Conservation (phyloP, 106 monocot genomes). For the Dioscorea dumetorum region DNA sequence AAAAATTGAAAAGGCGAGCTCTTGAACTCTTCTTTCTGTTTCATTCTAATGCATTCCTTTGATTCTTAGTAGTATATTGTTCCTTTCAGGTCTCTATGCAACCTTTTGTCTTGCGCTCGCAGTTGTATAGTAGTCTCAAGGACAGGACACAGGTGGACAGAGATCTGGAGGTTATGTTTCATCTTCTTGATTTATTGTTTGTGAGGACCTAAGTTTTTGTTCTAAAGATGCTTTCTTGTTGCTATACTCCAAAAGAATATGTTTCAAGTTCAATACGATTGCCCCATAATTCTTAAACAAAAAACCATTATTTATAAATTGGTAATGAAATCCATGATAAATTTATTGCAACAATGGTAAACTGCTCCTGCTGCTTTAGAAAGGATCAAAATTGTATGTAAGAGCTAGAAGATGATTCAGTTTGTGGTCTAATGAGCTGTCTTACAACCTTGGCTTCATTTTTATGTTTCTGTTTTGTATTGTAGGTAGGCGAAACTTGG, state of each 20-base stretch:
- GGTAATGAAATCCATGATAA: too few relatives aligned
- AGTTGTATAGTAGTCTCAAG: slow-evolving; percentile 77
- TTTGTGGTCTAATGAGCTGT: too few relatives aligned
- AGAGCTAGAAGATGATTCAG: too few relatives aligned
- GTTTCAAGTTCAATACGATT: neutral
- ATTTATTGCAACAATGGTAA: too few relatives aligned
- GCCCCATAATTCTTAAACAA: neutral
- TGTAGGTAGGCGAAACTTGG: neutral
- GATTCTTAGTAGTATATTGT: neutral
- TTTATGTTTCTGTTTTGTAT: too few relatives aligned
- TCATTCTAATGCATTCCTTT: neutral
- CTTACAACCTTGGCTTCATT: too few relatives aligned
- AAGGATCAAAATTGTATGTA: too few relatives aligned
- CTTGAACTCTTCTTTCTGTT: neutral
- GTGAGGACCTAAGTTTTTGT: neutral
- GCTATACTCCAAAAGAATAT: neutral
- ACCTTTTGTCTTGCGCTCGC: slow-evolving; percentile 74
- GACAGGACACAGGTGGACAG: slow-evolving; percentile 93
- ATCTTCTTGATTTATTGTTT: neutral
- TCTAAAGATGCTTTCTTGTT: neutral
- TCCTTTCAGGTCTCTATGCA: slow-evolving; percentile 41
- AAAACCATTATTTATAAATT: too few relatives aligned
- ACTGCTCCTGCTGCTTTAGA: too few relatives aligned
- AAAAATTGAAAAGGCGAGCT: slow-evolving; percentile 47
- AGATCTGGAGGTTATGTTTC: slow-evolving; percentile 68